Base-by-base conservation (phyloP, 805 yeast species). In the Metschnikowia gruessii region DNA sequence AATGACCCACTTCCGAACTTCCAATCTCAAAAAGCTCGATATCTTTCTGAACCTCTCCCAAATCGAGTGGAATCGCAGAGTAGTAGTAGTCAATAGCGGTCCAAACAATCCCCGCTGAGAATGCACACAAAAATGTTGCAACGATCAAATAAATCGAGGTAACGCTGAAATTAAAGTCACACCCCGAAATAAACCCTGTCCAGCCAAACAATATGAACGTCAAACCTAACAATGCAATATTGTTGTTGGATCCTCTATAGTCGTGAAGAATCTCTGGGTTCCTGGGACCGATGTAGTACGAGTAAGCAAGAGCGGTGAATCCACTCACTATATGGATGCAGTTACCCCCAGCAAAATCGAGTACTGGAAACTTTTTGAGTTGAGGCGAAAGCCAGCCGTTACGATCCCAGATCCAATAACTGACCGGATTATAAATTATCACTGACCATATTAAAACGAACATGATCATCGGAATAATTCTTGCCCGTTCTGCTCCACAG, bases 341-440 rank as follows among this genome's bases (percentile, higher is more conserved):
- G 37, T 62, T 67, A 10, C 76, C 77, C 10, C 77, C 77, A 5
- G 77, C 76, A 58, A 71, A 72, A 51, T 72, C 77, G 10, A 70
- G 56, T 3, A 70, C 76, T 0, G 75, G 75, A 3, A 67, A 49
- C 28, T 48, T 56, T 13, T 53, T 48, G 15, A 60, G 54, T 44
- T 69, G 70, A 1, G 64, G 56, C 0, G 73, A 67, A 3, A 72
- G 60, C 76, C 76, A 72, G 9, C 77, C 77, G 40, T 69, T 60
- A 18, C 53, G 45, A 51, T 70, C 71, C 77, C 77, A 72, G 49
- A 69, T 65, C 77, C 77, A 72, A 50, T 70, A 72, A 2, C 69
- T 68, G 3, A 72, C 71, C 1, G 77, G 77, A 45, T 70, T 70
- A 48, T 70, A 71, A 15, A 72, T 64, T 18, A 70, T 63, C 12